phyloP scores from a whole-genome alignment of 352 stramenopile genomes.

The Globisporangium rhizosaccharum region DNA sequence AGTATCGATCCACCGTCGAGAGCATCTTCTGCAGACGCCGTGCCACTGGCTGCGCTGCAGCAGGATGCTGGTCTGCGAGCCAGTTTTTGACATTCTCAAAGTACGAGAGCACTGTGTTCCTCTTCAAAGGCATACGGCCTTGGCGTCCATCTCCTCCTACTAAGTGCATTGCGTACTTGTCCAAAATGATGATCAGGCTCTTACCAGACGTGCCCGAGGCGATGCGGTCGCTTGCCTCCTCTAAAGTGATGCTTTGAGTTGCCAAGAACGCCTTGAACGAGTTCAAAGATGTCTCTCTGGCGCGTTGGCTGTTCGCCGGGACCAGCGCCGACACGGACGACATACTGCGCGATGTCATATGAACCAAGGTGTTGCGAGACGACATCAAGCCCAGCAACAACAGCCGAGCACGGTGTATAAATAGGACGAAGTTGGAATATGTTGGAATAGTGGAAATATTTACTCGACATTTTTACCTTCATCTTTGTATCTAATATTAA shows the following conservation, averaged over 20 bases:
- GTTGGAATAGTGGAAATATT: too few species aligned
- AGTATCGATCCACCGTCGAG: background rate
- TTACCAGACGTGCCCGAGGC: background rate
- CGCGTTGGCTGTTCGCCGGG: background rate
- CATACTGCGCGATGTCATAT: too few species aligned
- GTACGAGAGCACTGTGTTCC: slow-evolving; percentile 10
- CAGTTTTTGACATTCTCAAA: slow-evolving; percentile 14
- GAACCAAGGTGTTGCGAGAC: background rate
- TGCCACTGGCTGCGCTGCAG: background rate
- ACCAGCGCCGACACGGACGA: background rate
- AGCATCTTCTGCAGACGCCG: background rate
- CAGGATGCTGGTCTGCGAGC: slow-evolving; percentile 4
- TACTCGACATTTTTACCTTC: too few species aligned
- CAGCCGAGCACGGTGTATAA: too few species aligned
- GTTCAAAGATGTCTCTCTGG: background rate
- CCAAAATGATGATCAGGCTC: background rate
- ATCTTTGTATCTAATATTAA: too few species aligned
- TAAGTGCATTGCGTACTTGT: slow-evolving; percentile 2
- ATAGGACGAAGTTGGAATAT: too few species aligned
- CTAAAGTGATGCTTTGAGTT: background rate
- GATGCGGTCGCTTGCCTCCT: too few species aligned
- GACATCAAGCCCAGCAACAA: too few species aligned
- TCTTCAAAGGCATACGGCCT: slow-evolving; percentile 1
- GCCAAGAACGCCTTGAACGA: background rate
- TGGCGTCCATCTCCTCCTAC: background rate